A percentile compares a stretch with the other conserved stretches of the same genome.
phyloP scores from a whole-genome alignment of 2,329 filamentous ascomycete species.

The Bipolaris cookei region DNA sequence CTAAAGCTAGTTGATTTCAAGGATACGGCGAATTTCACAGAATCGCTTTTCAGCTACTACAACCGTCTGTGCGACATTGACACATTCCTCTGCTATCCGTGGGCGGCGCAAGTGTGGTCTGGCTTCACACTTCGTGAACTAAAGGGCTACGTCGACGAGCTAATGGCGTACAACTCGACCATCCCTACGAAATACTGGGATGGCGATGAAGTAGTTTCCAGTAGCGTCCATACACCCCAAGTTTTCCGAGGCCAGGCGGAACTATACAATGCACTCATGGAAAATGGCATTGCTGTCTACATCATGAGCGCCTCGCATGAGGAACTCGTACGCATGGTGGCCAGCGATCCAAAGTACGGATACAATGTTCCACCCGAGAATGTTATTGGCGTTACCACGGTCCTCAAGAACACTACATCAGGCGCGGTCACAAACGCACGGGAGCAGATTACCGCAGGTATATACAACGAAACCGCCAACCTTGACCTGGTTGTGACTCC shows the following conservation, averaged over 20 bases:
- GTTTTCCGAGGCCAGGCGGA: conserved; percentile 37
- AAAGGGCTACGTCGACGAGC: conserved; percentile 39
- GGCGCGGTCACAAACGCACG: conserved; percentile 37
- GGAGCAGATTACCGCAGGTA: conserved; percentile 34
- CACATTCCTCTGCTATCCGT: conserved; percentile 40
- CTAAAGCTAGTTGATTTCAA: conserved; percentile 43
- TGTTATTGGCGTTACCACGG: conserved; percentile 41
- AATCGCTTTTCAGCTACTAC: conserved; percentile 42
- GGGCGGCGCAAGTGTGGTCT: conserved; percentile 39
- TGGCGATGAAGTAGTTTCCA: conserved; percentile 29
- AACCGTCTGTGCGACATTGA: conserved; percentile 40
- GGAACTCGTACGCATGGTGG: conserved; percentile 43
- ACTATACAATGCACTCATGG: conserved; percentile 40
- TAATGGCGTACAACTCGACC: conserved; percentile 35
- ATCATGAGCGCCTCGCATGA: conserved; percentile 41
- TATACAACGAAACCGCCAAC: conserved; percentile 34
- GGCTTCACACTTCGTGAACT: conserved; percentile 35
- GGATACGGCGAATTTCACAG: conserved; percentile 41
- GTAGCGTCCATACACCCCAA: conserved; percentile 31
- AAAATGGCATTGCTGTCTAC: conserved; percentile 40
- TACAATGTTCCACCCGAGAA: conserved; percentile 41
- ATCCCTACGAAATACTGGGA: conserved; percentile 38
- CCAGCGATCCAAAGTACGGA: conserved; percentile 41
- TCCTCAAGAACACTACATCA: conserved; percentile 36
- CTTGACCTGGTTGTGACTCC: conserved; percentile 35